These are phyloP conservation scores for Boletus sensibilis DNA, from an alignment of 768 basidiomycete genomes.

Conservation along the genomic window DNA sequence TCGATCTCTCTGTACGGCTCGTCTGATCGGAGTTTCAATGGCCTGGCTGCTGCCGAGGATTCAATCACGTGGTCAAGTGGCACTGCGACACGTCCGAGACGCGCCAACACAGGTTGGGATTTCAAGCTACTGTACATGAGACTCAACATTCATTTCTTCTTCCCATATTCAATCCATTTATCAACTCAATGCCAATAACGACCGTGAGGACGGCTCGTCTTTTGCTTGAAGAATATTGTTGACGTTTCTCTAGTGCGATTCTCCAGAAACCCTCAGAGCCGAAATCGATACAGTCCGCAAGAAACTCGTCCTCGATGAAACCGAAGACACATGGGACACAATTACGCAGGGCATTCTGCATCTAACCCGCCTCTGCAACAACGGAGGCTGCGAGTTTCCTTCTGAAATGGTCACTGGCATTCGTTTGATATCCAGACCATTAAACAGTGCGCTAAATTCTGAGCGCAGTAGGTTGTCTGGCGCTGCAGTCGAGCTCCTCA, in stretches of 20 bases:
- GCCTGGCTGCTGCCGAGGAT: slow-evolving; percentile 19
- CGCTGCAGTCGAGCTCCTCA: slow-evolving; percentile 62
- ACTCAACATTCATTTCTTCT: slow-evolving; percentile 3
- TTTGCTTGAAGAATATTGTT: not conserved
- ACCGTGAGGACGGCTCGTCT: slow-evolving; percentile 10
- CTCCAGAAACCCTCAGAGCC: slow-evolving; percentile 31
- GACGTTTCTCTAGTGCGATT: slow-evolving; percentile 31
- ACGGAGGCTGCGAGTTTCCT: slow-evolving; percentile 52
- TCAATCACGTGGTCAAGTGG: slow-evolving; percentile 27
- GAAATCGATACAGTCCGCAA: slow-evolving; percentile 45
- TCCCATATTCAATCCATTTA: not conserved
- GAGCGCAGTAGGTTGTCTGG: slow-evolving; percentile 74
- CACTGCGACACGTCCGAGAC: slow-evolving; percentile 19
- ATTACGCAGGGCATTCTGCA: slow-evolving; percentile 51
- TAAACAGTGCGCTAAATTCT: slow-evolving; percentile 62
- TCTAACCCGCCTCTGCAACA: slow-evolving; percentile 49
- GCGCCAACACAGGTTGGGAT: slow-evolving; percentile 16
- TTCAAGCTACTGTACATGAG: slow-evolving; percentile 20
- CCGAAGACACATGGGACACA: slow-evolving; percentile 79
- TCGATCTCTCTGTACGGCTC: not conserved
- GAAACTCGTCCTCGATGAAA: slow-evolving; percentile 51
- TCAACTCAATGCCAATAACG: slow-evolving; percentile 30
- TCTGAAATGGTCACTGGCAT: slow-evolving; percentile 50
- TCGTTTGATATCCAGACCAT: slow-evolving; percentile 50
- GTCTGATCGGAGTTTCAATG: slow-evolving; percentile 27